Conservation (phyloP, 768 basidiomycete species). For the Lentinula guzmanii region DNA sequence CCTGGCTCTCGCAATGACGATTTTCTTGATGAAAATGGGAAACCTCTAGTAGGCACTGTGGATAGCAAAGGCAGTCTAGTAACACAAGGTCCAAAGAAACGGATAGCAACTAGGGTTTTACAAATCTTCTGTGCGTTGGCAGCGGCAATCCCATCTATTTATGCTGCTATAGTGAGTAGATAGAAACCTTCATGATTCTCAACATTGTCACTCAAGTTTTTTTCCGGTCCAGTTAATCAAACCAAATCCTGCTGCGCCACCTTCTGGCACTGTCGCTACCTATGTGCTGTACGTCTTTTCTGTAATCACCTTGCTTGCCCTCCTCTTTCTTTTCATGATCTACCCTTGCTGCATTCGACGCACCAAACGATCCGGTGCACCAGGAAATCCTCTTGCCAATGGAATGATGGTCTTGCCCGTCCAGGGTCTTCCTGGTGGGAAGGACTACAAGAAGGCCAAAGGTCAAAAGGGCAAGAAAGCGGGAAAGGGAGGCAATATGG, state of each 20-base stretch:
- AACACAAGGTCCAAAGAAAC: slow-evolving; percentile 58
- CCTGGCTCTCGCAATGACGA: slow-evolving; percentile 17
- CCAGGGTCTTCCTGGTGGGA: slow-evolving; percentile 40
- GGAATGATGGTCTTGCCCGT: slow-evolving; percentile 65
- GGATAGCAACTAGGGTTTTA: slow-evolving; percentile 38
- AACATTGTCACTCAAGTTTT: slow-evolving; percentile 4
- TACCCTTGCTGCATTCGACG: slow-evolving; percentile 48
- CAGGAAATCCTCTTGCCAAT: slow-evolving; percentile 20
- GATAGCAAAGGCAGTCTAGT: slow-evolving; percentile 52
- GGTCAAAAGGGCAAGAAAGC: slow-evolving; percentile 32
- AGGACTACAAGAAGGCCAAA: slow-evolving; percentile 33
- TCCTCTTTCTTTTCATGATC: slow-evolving; percentile 51
- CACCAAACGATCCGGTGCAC: slow-evolving; percentile 14
- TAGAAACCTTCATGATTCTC: too few relatives aligned
- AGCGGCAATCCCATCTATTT: slow-evolving; percentile 51
- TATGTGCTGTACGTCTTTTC: slow-evolving; percentile 55
- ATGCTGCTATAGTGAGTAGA: slow-evolving; percentile 52
- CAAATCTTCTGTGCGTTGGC: slow-evolving; percentile 47
- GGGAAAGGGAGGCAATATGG: slow-evolving; percentile 27
- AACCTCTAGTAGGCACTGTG: slow-evolving; percentile 52
- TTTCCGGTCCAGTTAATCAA: slow-evolving; percentile 44
- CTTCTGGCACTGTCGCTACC: slow-evolving; percentile 47
- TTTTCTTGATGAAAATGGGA: slow-evolving; percentile 38
- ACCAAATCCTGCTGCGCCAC: slow-evolving; percentile 42
- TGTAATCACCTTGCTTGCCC: slow-evolving; percentile 41